These are phyloP conservation scores for Cercospora brassicicola DNA, from an alignment of 2,329 filamentous ascomycete genomes.

Conservation along the genomic window DNA sequence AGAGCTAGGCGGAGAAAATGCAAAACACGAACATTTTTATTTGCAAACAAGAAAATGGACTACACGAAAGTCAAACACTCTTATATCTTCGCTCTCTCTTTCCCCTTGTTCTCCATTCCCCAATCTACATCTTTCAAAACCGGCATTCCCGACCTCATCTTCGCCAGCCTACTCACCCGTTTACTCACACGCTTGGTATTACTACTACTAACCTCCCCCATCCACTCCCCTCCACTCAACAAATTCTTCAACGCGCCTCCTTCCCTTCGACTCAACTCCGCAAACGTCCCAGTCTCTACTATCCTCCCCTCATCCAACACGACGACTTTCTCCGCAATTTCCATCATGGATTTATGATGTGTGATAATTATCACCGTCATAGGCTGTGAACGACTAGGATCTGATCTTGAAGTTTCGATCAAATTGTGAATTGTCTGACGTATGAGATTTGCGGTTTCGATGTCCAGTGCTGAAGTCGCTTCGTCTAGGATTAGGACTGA, in stretches of 20 bases:
- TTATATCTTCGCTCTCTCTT: neutral
- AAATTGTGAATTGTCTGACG: conserved; percentile 62
- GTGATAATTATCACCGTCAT: conserved; percentile 80
- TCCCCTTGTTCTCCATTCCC: neutral
- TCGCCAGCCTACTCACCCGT: neutral
- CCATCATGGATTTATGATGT: conserved; percentile 84
- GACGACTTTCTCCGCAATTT: conserved; percentile 69
- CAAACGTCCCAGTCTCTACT: conserved; percentile 68
- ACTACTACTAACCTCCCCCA: conserved; percentile 16
- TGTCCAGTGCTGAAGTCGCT: conserved; percentile 78
- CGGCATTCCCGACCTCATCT: conserved; percentile 11
- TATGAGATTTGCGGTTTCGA: conserved; percentile 64
- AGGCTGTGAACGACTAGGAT: conserved; percentile 13
- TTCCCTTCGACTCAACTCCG: conserved; percentile 54
- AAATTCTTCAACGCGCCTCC: conserved; percentile 40
- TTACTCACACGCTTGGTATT: conserved; percentile 8
- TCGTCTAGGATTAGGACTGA: conserved; percentile 80
- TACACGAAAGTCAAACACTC: no score
- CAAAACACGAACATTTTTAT: no score
- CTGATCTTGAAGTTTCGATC: conserved; percentile 35
- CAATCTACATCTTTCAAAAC: conserved; percentile 21
- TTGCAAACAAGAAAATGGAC: no score
- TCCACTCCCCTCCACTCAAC: conserved; percentile 43
- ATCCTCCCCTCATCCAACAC: conserved; percentile 67
- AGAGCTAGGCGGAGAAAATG: neutral